Percentiles rank a stretch among this genome's conserved stretches.
Conservation (phyloP, 163 green algal genomes). For the Smithsoniella earleae region DNA sequence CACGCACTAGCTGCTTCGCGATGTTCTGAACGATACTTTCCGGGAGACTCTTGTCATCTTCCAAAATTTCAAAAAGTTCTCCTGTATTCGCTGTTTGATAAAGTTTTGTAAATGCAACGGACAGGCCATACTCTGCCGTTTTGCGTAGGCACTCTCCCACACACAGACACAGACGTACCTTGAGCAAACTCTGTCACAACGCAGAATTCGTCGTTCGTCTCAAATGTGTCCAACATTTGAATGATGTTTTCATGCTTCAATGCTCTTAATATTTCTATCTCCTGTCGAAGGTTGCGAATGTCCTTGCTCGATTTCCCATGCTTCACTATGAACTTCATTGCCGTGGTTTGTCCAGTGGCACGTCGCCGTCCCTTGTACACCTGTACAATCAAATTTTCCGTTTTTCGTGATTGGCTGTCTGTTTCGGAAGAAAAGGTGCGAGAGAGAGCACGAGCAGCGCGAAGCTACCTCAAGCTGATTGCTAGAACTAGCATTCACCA, state of each 20-base stretch:
- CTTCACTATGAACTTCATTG: constrained; percentile 99
- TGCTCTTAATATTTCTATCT: constrained; percentile 94
- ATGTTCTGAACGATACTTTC: constrained; percentile 81
- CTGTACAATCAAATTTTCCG: too few relatives aligned
- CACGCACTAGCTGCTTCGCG: constrained; percentile 80
- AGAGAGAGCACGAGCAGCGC: too few relatives aligned
- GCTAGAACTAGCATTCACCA: too few relatives aligned
- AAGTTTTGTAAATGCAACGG: constrained; percentile 24
- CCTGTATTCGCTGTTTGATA: constrained; percentile 39
- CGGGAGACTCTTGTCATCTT: constrained; percentile 81
- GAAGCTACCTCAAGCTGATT: too few relatives aligned
- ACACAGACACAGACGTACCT: constrained; percentile 39
- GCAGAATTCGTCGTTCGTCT: constrained; percentile 93
- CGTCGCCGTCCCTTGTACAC: constrained; percentile 91
- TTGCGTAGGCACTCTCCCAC: not conserved
- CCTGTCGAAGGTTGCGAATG: constrained; percentile 83
- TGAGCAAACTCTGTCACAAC: constrained; percentile 93
- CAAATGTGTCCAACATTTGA: constrained; percentile 96
- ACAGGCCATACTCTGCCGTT: not conserved
- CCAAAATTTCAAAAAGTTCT: constrained; percentile 97
- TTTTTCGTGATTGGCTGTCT: too few relatives aligned
- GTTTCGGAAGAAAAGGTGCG: too few relatives aligned
- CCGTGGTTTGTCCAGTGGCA: constrained; percentile 83
- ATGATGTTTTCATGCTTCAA: constrained; percentile 96
- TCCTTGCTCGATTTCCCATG: constrained; percentile 92